These are phyloP conservation scores for Boletus speciosus DNA, from an alignment of 768 basidiomycete genomes.

Conservation along the genomic window DNA sequence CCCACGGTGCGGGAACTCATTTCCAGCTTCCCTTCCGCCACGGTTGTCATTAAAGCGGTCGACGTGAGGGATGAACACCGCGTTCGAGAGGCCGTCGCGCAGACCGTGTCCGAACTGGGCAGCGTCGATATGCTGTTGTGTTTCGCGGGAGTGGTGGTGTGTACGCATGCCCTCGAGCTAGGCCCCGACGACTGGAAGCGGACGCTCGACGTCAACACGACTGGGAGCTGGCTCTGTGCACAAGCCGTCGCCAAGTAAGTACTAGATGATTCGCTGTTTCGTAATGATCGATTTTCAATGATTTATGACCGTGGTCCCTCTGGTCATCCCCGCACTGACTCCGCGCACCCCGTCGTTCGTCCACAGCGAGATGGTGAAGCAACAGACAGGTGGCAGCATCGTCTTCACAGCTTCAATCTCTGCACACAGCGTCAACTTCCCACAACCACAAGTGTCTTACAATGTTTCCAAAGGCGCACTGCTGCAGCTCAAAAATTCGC, in stretches of 20 bases:
- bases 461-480: slow-evolving; percentile 43
- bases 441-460: slow-evolving; percentile 40
- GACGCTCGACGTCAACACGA: slow-evolving; percentile 41
- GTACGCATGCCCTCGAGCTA: slow-evolving; percentile 33
- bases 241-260: slow-evolving; percentile 39
- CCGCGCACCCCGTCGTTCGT: not conserved
- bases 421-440: slow-evolving; percentile 40
- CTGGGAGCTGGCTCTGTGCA: slow-evolving; percentile 45
- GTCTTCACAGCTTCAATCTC: slow-evolving; percentile 44
- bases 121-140: slow-evolving; percentile 39
- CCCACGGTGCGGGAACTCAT: slow-evolving; percentile 18
- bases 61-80: slow-evolving; percentile 30
- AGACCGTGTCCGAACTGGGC: slow-evolving; percentile 30
- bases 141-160: slow-evolving; percentile 41
- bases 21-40: slow-evolving; percentile 28
- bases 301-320: not conserved
- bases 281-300: not conserved
- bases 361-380: slow-evolving; percentile 40
- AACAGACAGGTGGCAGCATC: slow-evolving; percentile 39
- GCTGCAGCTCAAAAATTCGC: slow-evolving; percentile 36
- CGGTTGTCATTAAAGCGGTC: slow-evolving; percentile 32
- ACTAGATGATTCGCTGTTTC: not conserved
- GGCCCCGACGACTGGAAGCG: slow-evolving; percentile 34
- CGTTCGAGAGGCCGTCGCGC: slow-evolving; percentile 26
- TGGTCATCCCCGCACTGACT: not conserved